Evolutionary conservation across 2,329 filamentous ascomycete genomes (phyloP).

Genomic region (Paecilomyces formosus): DNA sequence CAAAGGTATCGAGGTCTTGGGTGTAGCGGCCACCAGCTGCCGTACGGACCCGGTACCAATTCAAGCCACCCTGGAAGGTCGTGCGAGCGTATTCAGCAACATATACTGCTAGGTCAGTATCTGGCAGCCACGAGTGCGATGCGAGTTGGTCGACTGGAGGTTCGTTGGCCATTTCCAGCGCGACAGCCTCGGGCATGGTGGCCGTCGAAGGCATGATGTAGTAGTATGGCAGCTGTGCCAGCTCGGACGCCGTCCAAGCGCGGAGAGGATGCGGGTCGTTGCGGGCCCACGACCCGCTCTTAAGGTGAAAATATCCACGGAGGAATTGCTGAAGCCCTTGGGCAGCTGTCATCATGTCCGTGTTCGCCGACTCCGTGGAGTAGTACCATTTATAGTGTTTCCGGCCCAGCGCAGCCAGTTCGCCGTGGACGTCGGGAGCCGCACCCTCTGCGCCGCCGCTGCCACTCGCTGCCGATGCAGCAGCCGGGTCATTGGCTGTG

Average conservation of each 20-base stretch:
- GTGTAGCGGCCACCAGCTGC: constrained; percentile 35
- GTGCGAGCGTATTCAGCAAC: constrained; percentile 53
- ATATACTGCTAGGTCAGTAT: constrained; percentile 54
- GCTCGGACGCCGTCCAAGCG: constrained; percentile 49
- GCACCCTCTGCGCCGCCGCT: constrained; percentile 8
- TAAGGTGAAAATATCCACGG: constrained; percentile 61
- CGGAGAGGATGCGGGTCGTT: constrained; percentile 49
- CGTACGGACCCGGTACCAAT: constrained; percentile 60
- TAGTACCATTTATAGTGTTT: constrained; percentile 64
- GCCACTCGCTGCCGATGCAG: constrained; percentile 1
- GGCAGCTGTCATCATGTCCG: constrained; percentile 27
- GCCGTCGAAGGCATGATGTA: constrained; percentile 57
- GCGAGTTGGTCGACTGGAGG: constrained; percentile 29
- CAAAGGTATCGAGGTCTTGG: constrained; percentile 51
- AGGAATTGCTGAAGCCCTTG: constrained; percentile 52
- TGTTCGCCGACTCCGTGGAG: constrained; percentile 27
- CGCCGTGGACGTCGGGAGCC: constrained; percentile 46
- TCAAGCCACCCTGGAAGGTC: constrained; percentile 59
- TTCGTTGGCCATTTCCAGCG: constrained; percentile 47
- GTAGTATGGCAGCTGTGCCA: constrained; percentile 58
- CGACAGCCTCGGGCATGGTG: constrained; percentile 54
- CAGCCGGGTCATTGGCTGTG: constrained; percentile 22
- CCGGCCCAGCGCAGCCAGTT: constrained; percentile 47
- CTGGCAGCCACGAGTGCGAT: constrained; percentile 46
- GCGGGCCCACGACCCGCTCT: constrained; percentile 53